These are phyloP conservation scores for Hericium coralloides DNA, from an alignment of 768 basidiomycete species.

Conservation along the genomic window DNA sequence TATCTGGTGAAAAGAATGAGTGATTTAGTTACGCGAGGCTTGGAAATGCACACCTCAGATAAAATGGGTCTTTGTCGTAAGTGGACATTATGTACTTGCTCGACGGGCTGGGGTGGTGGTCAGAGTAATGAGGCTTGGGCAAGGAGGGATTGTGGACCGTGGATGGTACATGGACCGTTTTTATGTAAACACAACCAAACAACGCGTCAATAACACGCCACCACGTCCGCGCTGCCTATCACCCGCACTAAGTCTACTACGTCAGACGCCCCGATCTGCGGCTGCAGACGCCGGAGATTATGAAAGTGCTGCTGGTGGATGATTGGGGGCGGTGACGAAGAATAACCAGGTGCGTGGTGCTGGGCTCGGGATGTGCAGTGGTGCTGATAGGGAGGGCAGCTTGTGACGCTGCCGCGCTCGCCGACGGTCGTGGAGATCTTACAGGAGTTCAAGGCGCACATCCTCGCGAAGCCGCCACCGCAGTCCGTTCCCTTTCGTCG, in stretches of 20 bases:
- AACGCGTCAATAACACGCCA: too few species aligned
- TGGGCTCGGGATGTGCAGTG: too few species aligned
- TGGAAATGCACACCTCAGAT: constrained; percentile 6
- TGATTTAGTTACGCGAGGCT: neutral
- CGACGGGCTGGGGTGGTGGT: neutral
- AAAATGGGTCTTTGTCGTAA: constrained; percentile 15
- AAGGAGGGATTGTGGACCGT: too few species aligned
- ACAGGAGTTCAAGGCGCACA: too few species aligned
- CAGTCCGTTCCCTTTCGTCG: constrained; percentile 26
- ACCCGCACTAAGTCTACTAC: too few species aligned
- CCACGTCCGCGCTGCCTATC: too few species aligned
- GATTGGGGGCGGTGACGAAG: constrained; percentile 97
- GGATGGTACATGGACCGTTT: too few species aligned
- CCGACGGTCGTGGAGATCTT: constrained; percentile 81
- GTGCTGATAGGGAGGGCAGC: too few species aligned
- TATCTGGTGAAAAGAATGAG: constrained; percentile 28
- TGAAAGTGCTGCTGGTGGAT: constrained; percentile 86
- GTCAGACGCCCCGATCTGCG: constrained; percentile 91
- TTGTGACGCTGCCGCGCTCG: constrained; percentile 73
- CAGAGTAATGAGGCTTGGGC: too few species aligned
- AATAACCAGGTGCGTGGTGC: constrained; percentile 70
- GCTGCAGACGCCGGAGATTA: constrained; percentile 75
- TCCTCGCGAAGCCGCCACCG: constrained; percentile 31
- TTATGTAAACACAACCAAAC: too few species aligned
- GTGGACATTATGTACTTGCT: constrained; percentile 6